Evolutionary conservation across 2,329 filamentous ascomycete species (phyloP).

Genomic region (Exophiala sp.): DNA sequence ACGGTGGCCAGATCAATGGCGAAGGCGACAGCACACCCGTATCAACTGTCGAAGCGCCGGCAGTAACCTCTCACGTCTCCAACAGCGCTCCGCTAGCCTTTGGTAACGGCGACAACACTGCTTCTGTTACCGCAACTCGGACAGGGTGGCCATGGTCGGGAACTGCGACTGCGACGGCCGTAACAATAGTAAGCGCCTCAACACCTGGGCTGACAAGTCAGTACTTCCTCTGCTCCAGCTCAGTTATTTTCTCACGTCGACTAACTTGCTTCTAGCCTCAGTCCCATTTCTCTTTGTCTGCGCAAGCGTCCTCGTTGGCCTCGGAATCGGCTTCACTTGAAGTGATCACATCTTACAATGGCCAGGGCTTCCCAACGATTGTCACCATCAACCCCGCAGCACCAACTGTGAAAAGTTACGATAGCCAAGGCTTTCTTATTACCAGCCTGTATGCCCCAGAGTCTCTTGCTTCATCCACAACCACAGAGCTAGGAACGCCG

Average conservation of each 20-base stretch:
- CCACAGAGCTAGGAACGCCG: neutral
- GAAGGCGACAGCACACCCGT: conserved; percentile 48
- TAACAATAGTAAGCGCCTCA: conserved; percentile 63
- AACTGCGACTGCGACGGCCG: conserved; percentile 54
- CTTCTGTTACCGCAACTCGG: conserved; percentile 47
- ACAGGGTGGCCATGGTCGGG: conserved; percentile 65
- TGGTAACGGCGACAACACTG: conserved; percentile 36
- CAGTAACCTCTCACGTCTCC: conserved; percentile 22
- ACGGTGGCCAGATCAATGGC: conserved; percentile 70
- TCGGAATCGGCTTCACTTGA: conserved; percentile 46
- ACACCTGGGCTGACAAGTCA: conserved; percentile 51
- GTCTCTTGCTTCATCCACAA: neutral
- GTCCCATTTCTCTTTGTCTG: conserved; percentile 51
- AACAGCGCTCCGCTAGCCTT: conserved; percentile 58
- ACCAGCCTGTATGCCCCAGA: conserved; percentile 24
- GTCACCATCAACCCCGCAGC: conserved; percentile 37
- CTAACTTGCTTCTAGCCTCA: conserved; percentile 39
- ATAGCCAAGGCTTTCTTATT: conserved; percentile 43
- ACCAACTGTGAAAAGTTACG: conserved; percentile 38
- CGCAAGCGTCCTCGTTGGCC: conserved; percentile 41
- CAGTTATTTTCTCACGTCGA: conserved; percentile 23
- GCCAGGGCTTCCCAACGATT: conserved; percentile 47
- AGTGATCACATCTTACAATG: conserved; percentile 41
- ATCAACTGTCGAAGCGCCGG: conserved; percentile 18
- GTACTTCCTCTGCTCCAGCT: conserved; percentile 20